Evolutionary conservation across 2,329 filamentous ascomycete genomes (phyloP).

Genomic region (Aspergillus pseudoglaucus): DNA sequence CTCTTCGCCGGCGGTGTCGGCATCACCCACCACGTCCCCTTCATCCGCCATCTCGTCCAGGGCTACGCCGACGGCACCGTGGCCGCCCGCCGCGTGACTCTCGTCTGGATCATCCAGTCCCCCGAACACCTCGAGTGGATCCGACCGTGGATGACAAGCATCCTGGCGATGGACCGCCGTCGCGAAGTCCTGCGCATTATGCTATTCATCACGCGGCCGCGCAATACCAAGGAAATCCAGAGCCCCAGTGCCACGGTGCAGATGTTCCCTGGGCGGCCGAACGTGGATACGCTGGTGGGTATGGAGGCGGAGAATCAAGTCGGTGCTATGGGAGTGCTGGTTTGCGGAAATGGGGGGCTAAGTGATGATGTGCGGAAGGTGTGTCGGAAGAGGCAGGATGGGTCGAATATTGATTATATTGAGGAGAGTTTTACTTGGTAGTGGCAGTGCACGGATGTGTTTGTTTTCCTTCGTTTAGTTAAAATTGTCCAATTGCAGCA

Average conservation of each 20-base stretch:
- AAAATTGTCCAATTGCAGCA: too few species aligned
- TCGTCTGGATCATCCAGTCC: slow-evolving; percentile 90
- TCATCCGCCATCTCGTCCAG: slow-evolving; percentile 68
- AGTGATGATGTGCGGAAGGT: slow-evolving; percentile 69
- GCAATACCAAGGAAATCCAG: slow-evolving; percentile 72
- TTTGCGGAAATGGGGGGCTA: slow-evolving; percentile 68
- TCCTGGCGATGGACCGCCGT: slow-evolving; percentile 72
- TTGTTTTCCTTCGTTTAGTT: neutral
- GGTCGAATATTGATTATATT: slow-evolving; percentile 63
- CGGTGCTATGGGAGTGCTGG: slow-evolving; percentile 81
- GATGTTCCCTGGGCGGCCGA: slow-evolving; percentile 86
- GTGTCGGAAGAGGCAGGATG: slow-evolving; percentile 56
- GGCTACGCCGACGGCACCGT: slow-evolving; percentile 65
- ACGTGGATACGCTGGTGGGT: slow-evolving; percentile 69
- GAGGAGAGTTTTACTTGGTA: slow-evolving; percentile 65
- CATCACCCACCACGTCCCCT: slow-evolving; percentile 91
- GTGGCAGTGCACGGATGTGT: neutral
- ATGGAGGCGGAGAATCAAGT: slow-evolving; percentile 76
- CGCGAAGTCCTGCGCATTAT: slow-evolving; percentile 78
- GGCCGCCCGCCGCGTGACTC: slow-evolving; percentile 71
- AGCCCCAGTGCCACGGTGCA: slow-evolving; percentile 73
- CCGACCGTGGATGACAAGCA: slow-evolving; percentile 71
- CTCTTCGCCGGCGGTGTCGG: slow-evolving; percentile 90
- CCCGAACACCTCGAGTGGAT: slow-evolving; percentile 90
- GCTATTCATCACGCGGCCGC: slow-evolving; percentile 83